Conservation (phyloP, 352 stramenopile species). For the Globisporangium spiculum region DNA sequence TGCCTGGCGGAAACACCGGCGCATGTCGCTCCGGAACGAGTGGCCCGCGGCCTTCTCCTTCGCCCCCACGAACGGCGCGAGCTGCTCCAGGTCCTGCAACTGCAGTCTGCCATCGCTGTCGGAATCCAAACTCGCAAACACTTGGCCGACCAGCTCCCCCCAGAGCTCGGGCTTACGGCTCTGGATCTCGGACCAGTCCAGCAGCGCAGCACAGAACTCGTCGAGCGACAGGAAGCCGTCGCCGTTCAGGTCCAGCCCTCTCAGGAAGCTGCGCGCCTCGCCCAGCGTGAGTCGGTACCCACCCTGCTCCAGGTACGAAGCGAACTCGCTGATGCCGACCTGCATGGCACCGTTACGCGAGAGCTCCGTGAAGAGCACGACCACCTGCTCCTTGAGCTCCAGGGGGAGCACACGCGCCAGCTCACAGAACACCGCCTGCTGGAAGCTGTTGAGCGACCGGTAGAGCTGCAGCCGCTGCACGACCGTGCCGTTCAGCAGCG, state of each 20-base stretch:
- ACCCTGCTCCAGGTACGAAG: slow-evolving; percentile 39
- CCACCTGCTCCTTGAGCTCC: slow-evolving; percentile 48
- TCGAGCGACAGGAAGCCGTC: slow-evolving; percentile 55
- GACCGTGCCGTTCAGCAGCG: slow-evolving; percentile 54
- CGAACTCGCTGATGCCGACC: slow-evolving; percentile 58
- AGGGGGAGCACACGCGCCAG: slow-evolving; percentile 51
- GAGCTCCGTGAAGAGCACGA: slow-evolving; percentile 70
- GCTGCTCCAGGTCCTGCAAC: slow-evolving; percentile 39
- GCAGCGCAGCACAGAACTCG: slow-evolving; percentile 65
- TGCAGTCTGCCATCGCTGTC: slow-evolving; percentile 50
- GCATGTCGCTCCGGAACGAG: slow-evolving; percentile 60
- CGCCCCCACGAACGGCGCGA: slow-evolving; percentile 36
- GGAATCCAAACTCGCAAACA: slow-evolving; percentile 50
- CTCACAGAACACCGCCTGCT: slow-evolving; percentile 62
- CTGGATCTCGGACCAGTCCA: slow-evolving; percentile 69
- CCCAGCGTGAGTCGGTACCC: slow-evolving; percentile 63
- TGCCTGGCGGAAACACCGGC: slow-evolving; percentile 54
- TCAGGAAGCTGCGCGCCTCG: slow-evolving; percentile 60
- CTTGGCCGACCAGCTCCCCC: slow-evolving; percentile 24
- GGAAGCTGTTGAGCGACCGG: slow-evolving; percentile 65
- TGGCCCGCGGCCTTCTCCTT: slow-evolving; percentile 18
- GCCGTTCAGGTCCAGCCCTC: slow-evolving; percentile 56
- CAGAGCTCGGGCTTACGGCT: slow-evolving; percentile 32
- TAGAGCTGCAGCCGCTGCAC: slow-evolving; percentile 77
- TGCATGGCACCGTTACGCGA: slow-evolving; percentile 40